Conservation (phyloP, 1,284 basidiomycete genomes). For the Neotropicomus parvogracilis region DNA sequence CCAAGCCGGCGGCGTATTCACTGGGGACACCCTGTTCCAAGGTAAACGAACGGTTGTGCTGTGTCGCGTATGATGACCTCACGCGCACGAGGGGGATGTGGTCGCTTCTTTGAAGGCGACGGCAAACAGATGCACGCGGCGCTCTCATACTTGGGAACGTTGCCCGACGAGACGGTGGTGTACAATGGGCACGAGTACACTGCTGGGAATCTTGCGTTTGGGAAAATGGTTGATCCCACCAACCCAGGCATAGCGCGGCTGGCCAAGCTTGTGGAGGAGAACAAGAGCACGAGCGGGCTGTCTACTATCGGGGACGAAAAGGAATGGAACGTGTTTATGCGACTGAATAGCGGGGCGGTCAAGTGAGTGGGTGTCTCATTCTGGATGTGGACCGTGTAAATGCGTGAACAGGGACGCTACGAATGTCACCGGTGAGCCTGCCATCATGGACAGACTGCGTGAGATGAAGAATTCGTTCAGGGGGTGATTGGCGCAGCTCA, state of each 20-base stretch:
- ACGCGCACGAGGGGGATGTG: conserved; percentile 93
- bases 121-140: conserved; percentile 82
- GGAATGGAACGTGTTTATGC: conserved; percentile 84
- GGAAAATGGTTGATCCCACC: conserved; percentile 60
- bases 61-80: conserved; percentile 63
- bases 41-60: conserved; percentile 8
- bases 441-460: conserved; percentile 72
- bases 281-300: conserved; percentile 66
- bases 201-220: conserved; percentile 62
- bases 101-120: conserved; percentile 95
- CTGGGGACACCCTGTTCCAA: conserved; percentile 91
- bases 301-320: conserved; percentile 85
- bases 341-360: conserved; percentile 54
- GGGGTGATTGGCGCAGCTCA: conserved; percentile 45
- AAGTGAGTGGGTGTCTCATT: conserved; percentile 42
- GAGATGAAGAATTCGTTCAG: conserved; percentile 81
- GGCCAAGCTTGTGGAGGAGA: conserved; percentile 47
- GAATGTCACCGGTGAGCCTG: conserved; percentile 39
- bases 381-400: background rate
- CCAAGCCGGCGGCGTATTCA: conserved; percentile 81
- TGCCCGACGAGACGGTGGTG: conserved; percentile 81
- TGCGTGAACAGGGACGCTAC: conserved; percentile 42
- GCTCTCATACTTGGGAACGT: conserved; percentile 68
- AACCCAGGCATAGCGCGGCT: conserved; percentile 58
- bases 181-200: conserved; percentile 97